These are phyloP conservation scores for Boletus speciosus DNA, from an alignment of 768 basidiomycete species.

Conservation along the genomic window DNA sequence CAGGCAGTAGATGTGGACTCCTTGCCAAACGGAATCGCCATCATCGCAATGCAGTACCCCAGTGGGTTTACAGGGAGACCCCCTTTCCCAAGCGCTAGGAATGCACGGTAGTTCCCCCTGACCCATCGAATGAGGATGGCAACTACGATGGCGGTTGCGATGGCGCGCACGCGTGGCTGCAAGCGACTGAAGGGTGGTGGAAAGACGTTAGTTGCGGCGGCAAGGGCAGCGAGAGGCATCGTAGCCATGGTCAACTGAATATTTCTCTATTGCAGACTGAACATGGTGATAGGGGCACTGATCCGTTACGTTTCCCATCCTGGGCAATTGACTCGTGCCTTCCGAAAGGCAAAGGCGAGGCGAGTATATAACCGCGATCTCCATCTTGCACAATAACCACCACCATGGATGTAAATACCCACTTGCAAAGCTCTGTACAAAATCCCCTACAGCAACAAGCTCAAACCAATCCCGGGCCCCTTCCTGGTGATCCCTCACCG, in stretches of 20 bases:
- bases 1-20: neutral
- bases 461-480: neutral
- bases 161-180: neutral
- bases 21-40: neutral
- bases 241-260: neutral
- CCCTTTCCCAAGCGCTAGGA: too few relatives aligned
- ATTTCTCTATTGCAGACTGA: too few relatives aligned
- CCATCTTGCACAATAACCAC: slow-evolving; percentile 12
- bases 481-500: neutral
- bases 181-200: neutral
- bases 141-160: neutral
- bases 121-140: neutral
- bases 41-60: too few relatives aligned
- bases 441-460: neutral
- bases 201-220: neutral
- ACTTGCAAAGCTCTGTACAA: neutral
- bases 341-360: neutral
- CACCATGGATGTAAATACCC: slow-evolving; percentile 8
- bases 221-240: neutral
- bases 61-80: too few relatives aligned
- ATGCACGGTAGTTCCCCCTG: too few relatives aligned
- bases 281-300: too few relatives aligned
- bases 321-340: neutral
- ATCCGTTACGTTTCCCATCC: neutral
- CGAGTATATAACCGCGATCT: neutral